Base-by-base conservation (phyloP, 768 basidiomycete genomes). In the Terana coerulea region DNA sequence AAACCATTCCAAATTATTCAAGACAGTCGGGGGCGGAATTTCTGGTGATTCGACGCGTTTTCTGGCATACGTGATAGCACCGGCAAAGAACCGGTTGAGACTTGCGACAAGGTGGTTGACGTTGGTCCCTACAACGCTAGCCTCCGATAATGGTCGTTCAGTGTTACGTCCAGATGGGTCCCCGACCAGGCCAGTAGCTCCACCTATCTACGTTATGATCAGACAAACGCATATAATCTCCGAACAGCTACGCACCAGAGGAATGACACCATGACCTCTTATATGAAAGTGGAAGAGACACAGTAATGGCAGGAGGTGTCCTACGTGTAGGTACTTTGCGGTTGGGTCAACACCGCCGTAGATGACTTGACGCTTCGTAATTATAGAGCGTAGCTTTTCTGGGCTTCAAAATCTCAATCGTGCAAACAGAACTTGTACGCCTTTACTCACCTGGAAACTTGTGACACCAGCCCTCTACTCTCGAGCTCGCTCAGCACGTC, bases 331-430 rank as follows among this genome's bases (percentile, higher is more conserved):
- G 1, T 92, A 88, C 22, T 70, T 73, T 3, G 94, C 93, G 1
- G 95, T 93, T 12, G 97, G 97, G 64, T 99, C 97, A 35, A 98
- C 78, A 30, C 97, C 97, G 3, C 83, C 76, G 64, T 99, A 99
- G 15, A 91, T 77, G 0, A 79, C 79, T 57, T 79, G 81, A 12
- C 28, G 30, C n/a, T 49, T 12, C 24, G 49, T 29, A 11, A 53
- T 17, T 7, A 30, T 24, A 7, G 35, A 17, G 11, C 41, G 45
- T 7, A 57, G 52, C 19, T 50, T 51, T 24, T 57, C 47, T 48
- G 45, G 40, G 21, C 55, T 57, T 47, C 21, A 34, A 6, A 15
- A 42, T 1, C 14, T 35, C 33, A 22, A 46, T 33, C 10, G 21
- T 6, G 10, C 7, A 15, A 31, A n/a, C 15, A n/a, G 21, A 15